Percentiles rank a stretch among this genome's conserved stretches.
Conservation (phyloP, 2,329 filamentous ascomycete species). For the Neocucurbitaria cava region DNA sequence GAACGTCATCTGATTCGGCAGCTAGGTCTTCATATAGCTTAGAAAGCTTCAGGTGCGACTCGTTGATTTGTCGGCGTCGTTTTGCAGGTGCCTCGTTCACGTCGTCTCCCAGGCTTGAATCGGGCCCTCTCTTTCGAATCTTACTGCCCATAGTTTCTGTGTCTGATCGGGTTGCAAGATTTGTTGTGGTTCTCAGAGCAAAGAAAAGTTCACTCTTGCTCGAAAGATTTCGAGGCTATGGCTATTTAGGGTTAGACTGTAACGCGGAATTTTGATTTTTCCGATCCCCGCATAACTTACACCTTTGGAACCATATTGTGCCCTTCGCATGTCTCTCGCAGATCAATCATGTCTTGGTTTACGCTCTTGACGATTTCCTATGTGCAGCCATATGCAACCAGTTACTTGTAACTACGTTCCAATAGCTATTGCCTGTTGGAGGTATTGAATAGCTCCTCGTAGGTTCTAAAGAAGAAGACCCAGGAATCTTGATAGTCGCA, state of each 20-base stretch:
- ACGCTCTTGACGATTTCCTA: too few species aligned
- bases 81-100: conserved; percentile 34
- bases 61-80: conserved; percentile 46
- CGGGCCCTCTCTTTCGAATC: conserved; percentile 36
- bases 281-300: neutral
- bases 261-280: neutral
- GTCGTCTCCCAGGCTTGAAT: conserved; percentile 21
- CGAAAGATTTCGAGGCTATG: neutral
- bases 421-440: too few species aligned
- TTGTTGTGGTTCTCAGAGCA: conserved; percentile 7
- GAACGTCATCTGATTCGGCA: conserved; percentile 53
- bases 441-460: too few species aligned
- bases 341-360: too few species aligned
- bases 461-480: too few species aligned
- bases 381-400: too few species aligned
- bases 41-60: conserved; percentile 52
- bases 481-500: too few species aligned
- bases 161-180: neutral
- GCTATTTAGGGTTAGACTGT: neutral
- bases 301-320: neutral
- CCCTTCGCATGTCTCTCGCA: too few species aligned
- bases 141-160: conserved; percentile 33
- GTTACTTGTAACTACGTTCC: too few species aligned
- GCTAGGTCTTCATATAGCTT: conserved; percentile 57
- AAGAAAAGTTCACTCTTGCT: neutral